Conservation (phyloP, 306 rosid genomes). For the Mucuna pruriens region DNA sequence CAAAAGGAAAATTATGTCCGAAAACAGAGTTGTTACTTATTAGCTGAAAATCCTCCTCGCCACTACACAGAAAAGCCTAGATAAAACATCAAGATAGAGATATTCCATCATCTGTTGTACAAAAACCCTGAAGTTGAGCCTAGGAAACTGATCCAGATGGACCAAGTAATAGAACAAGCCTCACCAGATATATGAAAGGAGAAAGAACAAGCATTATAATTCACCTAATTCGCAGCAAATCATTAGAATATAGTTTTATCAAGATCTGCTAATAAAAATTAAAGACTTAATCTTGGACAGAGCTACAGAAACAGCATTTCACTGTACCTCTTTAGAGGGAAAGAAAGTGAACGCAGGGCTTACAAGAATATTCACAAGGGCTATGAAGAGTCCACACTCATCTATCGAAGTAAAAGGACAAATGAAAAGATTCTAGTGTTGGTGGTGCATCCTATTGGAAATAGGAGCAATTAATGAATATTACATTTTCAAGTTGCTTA, state of each 20-base stretch:
- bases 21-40: not conserved
- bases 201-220: not conserved
- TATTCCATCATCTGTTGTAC: constrained; percentile 10
- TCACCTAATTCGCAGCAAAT: not conserved
- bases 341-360: not conserved
- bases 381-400: constrained; percentile 4
- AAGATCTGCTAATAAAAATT: not conserved
- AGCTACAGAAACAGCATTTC: not conserved
- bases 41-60: not conserved
- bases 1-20: not conserved
- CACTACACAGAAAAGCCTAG: not conserved
- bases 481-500: too few relatives aligned
- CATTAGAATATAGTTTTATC: not conserved
- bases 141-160: constrained; percentile 13
- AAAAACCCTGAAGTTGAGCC: constrained; percentile 1
- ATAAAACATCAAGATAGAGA: not conserved
- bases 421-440: not conserved
- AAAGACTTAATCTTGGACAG: not conserved
- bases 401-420: not conserved
- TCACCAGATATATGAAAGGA: not conserved
- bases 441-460: not conserved
- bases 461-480: too few relatives aligned
- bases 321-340: not conserved
- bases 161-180: not conserved
- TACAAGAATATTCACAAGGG: not conserved